Percentiles rank a stretch among this genome's conserved stretches.
These are phyloP conservation scores for Fusarium anguioides DNA, from an alignment of 2,329 filamentous ascomycete genomes.

Conservation along the genomic window DNA sequence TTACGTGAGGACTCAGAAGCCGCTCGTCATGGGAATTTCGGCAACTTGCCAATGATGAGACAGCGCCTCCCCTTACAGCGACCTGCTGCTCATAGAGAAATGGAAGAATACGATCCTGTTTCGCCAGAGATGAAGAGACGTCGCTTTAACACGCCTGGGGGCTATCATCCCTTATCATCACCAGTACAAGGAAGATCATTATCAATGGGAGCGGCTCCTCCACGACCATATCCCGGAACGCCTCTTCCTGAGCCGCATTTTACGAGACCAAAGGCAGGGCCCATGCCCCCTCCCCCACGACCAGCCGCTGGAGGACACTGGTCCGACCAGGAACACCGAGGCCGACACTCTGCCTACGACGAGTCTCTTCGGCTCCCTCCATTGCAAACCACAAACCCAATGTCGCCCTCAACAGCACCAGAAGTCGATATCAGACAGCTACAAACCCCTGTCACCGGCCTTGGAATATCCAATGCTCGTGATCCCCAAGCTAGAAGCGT, in stretches of 20 bases:
- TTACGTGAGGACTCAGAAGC: slow-evolving; percentile 40
- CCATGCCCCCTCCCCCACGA: slow-evolving; percentile 67
- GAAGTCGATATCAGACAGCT: slow-evolving; percentile 45
- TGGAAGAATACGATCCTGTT: slow-evolving; percentile 53
- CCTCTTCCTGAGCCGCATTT: slow-evolving; percentile 48
- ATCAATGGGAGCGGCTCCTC: slow-evolving; percentile 36
- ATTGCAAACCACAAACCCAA: slow-evolving; percentile 58
- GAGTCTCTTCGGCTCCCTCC: slow-evolving; percentile 66
- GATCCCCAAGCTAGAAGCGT: slow-evolving; percentile 59
- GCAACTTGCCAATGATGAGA: slow-evolving; percentile 38
- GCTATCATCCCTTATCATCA: slow-evolving; percentile 47
- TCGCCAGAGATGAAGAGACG: slow-evolving; percentile 71
- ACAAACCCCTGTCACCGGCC: slow-evolving; percentile 44
- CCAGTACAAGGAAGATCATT: slow-evolving; percentile 30
- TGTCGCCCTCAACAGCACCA: slow-evolving; percentile 44
- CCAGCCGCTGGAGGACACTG: slow-evolving; percentile 50
- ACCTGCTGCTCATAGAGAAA: slow-evolving; percentile 38
- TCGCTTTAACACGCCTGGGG: slow-evolving; percentile 61
- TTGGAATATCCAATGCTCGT: slow-evolving; percentile 38
- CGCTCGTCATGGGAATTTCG: slow-evolving; percentile 46
- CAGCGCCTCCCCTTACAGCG: slow-evolving; percentile 40
- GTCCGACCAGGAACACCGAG: slow-evolving; percentile 47
- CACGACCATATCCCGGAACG: slow-evolving; percentile 42
- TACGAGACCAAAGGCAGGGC: slow-evolving; percentile 50
- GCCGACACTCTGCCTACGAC: slow-evolving; percentile 62